Evolutionary conservation across 805 yeast species (phyloP), one percentile per base, ranked within the genome.

Genomic region (Wickerhamiella domercqiae): DNA sequence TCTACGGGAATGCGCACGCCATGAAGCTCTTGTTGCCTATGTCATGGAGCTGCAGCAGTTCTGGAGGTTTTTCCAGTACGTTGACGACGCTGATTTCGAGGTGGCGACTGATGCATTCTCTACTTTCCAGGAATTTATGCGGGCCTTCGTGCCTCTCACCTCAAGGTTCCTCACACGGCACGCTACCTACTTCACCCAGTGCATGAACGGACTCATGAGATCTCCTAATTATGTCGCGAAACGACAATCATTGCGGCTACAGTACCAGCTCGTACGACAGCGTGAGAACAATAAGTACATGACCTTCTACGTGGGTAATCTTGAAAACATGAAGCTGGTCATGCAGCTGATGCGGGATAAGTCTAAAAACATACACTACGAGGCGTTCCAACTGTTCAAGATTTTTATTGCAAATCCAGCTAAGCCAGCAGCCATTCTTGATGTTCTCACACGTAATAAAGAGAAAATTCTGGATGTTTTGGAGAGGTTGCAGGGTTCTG

Each of bases 361-460:
- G 58, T 82, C 93, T 45, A 80, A 78, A 52, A 86, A 86, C 56
- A 68, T 90, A 41, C 95, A 86, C 54, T 59, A 73, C 38, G 97
- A 90, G 56, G 84, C 94, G 3, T 90, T 90, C 53, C 86, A 90
- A 47, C 78, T 87, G 28, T 87, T 90, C 63, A 90, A 87, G 60
- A 79, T 86, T 29, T 83, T 90, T 58, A 84, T 84, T n/a, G 97
- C 95, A 3, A 90, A 90, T 57, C 98, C 98, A 4, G 75, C 78
- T 45, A 86, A 86, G 55, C 67, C 83, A 2, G 83, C 77, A 54
- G 73, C 77, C 5, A 74, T 90, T 2, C 60, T 70, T 38, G 95
- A 87, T 56, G 79, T 87, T 16, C 63, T 90, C 46, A 71, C 75
- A 33, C 84, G 86, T 53, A 90, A 90, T 57, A 73, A 83, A 51